A percentile compares a stretch with the other conserved stretches of the same genome.
Evolutionary conservation across 805 yeast genomes (phyloP).

Genomic region (Vanderwaltozyma verrucispora): DNA sequence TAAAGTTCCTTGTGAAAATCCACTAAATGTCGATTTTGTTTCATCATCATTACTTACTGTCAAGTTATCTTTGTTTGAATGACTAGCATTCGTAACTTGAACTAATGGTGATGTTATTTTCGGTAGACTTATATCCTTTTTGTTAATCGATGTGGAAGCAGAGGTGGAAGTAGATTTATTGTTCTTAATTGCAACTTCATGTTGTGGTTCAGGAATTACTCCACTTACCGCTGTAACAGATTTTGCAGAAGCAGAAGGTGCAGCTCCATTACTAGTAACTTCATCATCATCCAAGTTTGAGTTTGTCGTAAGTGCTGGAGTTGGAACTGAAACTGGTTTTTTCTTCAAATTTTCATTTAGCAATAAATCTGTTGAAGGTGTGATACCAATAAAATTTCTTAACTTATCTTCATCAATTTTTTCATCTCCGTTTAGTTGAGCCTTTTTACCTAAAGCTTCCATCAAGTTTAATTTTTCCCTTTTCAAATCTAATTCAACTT

Average conservation of each 20-base stretch:
- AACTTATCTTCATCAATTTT: slow-evolving; percentile 25
- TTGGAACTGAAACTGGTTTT: slow-evolving; percentile 5
- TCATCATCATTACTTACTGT: not conserved
- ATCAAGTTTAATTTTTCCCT: slow-evolving; percentile 23
- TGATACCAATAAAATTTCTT: slow-evolving; percentile 24
- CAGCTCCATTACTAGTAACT: slow-evolving; percentile 1
- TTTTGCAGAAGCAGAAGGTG: slow-evolving; percentile 13
- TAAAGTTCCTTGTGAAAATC: slow-evolving; percentile 22
- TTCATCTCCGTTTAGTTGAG: slow-evolving; percentile 30
- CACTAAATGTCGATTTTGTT: slow-evolving; percentile 17
- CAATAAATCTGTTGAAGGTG: slow-evolving; percentile 22
- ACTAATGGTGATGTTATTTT: slow-evolving; percentile 1
- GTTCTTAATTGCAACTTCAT: no score
- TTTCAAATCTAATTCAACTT: slow-evolving; percentile 29
- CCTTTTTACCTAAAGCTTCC: slow-evolving; percentile 8
- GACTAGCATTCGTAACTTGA: not conserved
- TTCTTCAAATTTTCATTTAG: slow-evolving; percentile 3
- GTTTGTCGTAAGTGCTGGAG: slow-evolving; percentile 2
- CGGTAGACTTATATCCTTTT: not conserved
- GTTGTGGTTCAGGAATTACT: slow-evolving; percentile 4
- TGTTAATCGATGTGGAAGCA: no score
- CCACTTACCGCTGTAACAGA: slow-evolving; percentile 16
- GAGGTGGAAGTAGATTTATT: no score
- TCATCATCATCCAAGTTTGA: not conserved
- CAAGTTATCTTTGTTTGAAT: not conserved